Conservation (phyloP, 805 yeast species). For the Metschnikowia proteae region DNA sequence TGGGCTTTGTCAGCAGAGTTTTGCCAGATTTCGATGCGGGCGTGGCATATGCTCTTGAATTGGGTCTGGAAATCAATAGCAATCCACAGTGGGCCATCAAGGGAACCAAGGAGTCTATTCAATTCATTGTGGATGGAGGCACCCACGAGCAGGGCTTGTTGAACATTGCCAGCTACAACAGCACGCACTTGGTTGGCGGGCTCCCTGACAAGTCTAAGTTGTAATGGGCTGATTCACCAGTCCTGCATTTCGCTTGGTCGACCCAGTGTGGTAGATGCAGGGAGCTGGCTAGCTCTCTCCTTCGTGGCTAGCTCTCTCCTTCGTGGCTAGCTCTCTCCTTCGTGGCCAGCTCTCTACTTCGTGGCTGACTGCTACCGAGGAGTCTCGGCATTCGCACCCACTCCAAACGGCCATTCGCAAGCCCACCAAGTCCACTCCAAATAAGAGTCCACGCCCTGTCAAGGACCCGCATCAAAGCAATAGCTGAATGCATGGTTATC, state of each 20-base stretch:
- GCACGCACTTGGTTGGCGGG: constrained; percentile 28
- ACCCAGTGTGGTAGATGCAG: too few species aligned
- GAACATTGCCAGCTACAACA: constrained; percentile 53
- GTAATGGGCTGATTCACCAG: neutral
- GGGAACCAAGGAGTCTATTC: constrained; percentile 59
- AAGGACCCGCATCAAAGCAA: too few species aligned
- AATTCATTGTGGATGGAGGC: constrained; percentile 36
- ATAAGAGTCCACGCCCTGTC: too few species aligned
- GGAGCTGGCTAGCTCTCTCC: too few species aligned
- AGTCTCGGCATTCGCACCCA: neutral
- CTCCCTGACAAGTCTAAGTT: constrained; percentile 9
- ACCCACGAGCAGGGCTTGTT: constrained; percentile 43
- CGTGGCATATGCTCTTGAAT: constrained; percentile 42
- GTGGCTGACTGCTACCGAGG: too few species aligned
- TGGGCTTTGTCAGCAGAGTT: constrained; percentile 54
- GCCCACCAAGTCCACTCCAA: neutral
- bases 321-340: too few species aligned
- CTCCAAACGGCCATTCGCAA: neutral
- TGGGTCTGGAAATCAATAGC: constrained; percentile 46
- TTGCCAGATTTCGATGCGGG: constrained; percentile 48
- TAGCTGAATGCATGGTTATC: too few species aligned
- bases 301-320: too few species aligned
- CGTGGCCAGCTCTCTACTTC: too few species aligned
- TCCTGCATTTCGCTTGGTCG: too few species aligned
- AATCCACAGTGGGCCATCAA: constrained; percentile 57